Conservation (phyloP, 768 basidiomycete genomes). For the Baorangia bicolor region DNA sequence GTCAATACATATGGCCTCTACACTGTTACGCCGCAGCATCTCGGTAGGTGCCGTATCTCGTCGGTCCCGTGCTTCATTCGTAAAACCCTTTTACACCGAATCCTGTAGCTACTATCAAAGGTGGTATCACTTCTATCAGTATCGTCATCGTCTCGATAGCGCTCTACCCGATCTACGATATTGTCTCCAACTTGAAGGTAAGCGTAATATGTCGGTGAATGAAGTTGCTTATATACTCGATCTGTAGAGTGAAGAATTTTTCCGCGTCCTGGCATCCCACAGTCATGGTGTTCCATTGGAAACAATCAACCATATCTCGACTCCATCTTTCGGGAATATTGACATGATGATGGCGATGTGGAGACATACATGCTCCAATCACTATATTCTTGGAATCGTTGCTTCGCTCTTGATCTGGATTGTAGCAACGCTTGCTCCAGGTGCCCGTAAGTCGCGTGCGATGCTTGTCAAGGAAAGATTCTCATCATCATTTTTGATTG, state of each 20-base stretch:
- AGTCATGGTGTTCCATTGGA: slow-evolving; percentile 23
- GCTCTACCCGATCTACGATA: slow-evolving; percentile 21
- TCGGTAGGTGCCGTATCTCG: slow-evolving; percentile 10
- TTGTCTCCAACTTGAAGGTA: slow-evolving; percentile 21
- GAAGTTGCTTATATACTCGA: neutral
- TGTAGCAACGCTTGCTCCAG: slow-evolving; percentile 24
- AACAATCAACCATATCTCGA: slow-evolving; percentile 23
- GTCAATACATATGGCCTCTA: slow-evolving; percentile 26
- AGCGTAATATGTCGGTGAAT: neutral
- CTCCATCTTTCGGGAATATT: slow-evolving; percentile 19
- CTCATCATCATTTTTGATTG: neutral
- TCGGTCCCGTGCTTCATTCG: neutral
- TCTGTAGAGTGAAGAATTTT: slow-evolving; percentile 30
- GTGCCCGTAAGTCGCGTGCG: slow-evolving; percentile 19
- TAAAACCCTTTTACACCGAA: neutral
- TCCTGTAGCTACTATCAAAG: slow-evolving; percentile 26
- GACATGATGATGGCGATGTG: slow-evolving; percentile 16
- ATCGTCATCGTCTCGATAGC: slow-evolving; percentile 32
- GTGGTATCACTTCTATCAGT: slow-evolving; percentile 27
- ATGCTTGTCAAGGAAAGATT: neutral
- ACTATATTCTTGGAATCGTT: slow-evolving; percentile 19
- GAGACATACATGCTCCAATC: slow-evolving; percentile 19
- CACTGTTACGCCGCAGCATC: slow-evolving; percentile 17
- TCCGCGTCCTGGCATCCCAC: slow-evolving; percentile 17
- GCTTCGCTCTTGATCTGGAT: slow-evolving; percentile 22